Evolutionary conservation across 306 rosid species (phyloP).

Genomic region (Carpinus viminea): DNA sequence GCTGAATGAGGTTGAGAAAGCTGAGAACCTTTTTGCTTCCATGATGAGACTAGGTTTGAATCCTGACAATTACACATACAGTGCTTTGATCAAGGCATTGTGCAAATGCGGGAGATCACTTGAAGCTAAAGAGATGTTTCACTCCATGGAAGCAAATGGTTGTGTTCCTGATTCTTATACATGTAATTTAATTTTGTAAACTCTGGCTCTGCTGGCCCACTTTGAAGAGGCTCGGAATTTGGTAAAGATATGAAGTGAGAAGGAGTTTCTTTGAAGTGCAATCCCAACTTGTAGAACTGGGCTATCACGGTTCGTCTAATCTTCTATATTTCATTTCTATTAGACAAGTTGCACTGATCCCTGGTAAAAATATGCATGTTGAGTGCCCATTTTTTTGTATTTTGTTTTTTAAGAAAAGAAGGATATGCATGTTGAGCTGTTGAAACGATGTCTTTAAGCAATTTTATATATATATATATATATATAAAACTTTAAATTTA

Average conservation of each 20-base stretch:
- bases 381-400: background rate
- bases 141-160: slow-evolving; percentile 62
- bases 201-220: slow-evolving; percentile 36
- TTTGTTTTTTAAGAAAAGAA: no score
- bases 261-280: slow-evolving; percentile 37
- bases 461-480: background rate
- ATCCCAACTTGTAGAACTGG: slow-evolving; percentile 28
- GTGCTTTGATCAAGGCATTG: slow-evolving; percentile 62
- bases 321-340: background rate
- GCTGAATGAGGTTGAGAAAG: slow-evolving; percentile 65
- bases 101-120: slow-evolving; percentile 55
- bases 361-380: background rate
- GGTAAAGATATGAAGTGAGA: slow-evolving; percentile 43
- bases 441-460: background rate
- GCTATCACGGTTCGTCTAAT: background rate
- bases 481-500: background rate
- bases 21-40: slow-evolving; percentile 50
- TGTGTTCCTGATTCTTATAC: slow-evolving; percentile 60
- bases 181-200: slow-evolving; percentile 52
- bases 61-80: slow-evolving; percentile 65
- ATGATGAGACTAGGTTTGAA: slow-evolving; percentile 59
- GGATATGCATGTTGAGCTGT: background rate
- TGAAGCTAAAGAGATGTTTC: slow-evolving; percentile 70
- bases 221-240: slow-evolving; percentile 52
- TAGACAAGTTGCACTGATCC: background rate